Conservation (phyloP, 1,139 yeast species). For the Candida albicans region DNA sequence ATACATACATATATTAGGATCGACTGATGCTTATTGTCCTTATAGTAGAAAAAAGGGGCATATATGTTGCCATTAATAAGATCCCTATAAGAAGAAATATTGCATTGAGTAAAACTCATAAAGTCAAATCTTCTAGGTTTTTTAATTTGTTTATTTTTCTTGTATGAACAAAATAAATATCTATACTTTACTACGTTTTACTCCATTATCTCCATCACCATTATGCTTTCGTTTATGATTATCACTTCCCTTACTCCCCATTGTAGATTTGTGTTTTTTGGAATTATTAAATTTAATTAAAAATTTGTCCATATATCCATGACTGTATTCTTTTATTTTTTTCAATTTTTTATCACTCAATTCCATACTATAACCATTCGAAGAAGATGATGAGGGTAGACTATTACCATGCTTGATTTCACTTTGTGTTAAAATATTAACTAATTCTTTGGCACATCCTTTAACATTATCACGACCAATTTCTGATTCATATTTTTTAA, state of each 20-base stretch:
- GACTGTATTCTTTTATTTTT: conserved; percentile 67
- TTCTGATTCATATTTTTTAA: conserved; percentile 63
- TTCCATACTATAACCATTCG: conserved; percentile 27
- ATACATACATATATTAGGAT: no score
- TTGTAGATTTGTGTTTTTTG: conserved; percentile 16
- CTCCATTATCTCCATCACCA: no score
- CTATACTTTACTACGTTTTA: no score
- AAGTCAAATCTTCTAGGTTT: background rate
- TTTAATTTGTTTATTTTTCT: background rate
- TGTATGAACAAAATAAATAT: no score
- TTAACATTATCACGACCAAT: conserved; percentile 76
- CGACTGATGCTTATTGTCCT: no score
- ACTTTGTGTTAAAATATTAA: conserved; percentile 59
- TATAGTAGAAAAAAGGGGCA: no score
- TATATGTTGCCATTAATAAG: no score
- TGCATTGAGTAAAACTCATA: no score
- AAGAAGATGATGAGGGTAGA: conserved; percentile 59
- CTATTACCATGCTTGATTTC: conserved; percentile 52
- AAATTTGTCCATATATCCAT: conserved; percentile 74
- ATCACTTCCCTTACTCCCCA: background rate
- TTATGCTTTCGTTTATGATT: no score
- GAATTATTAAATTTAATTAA: conserved; percentile 48
- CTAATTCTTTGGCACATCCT: conserved; percentile 77
- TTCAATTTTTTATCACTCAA: conserved; percentile 62
- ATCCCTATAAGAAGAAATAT: no score